Conservation (phyloP, 306 rosid species). For the Rosa rugosa region DNA sequence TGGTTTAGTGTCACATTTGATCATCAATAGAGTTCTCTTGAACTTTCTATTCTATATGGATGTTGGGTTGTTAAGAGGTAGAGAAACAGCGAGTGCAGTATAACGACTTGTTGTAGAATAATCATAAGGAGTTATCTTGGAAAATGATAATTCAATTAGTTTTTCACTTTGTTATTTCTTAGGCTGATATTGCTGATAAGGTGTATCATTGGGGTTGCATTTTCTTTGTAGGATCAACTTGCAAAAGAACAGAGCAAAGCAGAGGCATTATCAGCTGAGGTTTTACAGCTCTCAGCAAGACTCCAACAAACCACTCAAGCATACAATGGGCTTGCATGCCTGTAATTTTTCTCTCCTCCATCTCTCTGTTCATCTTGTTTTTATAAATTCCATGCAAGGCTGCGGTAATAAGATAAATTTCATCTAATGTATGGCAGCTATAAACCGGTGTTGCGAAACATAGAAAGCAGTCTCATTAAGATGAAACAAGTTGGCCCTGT, state of each 20-base stretch:
- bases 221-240: conserved; percentile 59
- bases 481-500: conserved; percentile 77
- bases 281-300: conserved; percentile 80
- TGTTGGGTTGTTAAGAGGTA: neutral
- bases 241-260: conserved; percentile 85
- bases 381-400: neutral
- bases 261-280: conserved; percentile 79
- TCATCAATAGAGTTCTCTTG: neutral
- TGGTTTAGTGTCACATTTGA: conserved; percentile 11
- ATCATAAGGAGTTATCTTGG: neutral
- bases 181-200: neutral
- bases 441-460: conserved; percentile 81
- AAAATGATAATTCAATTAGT: neutral
- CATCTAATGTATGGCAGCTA: conserved; percentile 51
- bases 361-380: neutral
- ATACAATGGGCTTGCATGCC: conserved; percentile 64
- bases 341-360: conserved; percentile 41
- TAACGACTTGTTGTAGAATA: neutral
- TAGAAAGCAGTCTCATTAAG: conserved; percentile 68
- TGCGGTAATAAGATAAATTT: conserved; percentile 16
- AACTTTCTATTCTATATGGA: neutral
- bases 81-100: neutral
- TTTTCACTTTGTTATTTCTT: neutral
- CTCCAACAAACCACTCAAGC: conserved; percentile 90
- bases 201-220: conserved; percentile 1